Evolutionary conservation across 768 basidiomycete species (phyloP).

Genomic region (Russula lepida): DNA sequence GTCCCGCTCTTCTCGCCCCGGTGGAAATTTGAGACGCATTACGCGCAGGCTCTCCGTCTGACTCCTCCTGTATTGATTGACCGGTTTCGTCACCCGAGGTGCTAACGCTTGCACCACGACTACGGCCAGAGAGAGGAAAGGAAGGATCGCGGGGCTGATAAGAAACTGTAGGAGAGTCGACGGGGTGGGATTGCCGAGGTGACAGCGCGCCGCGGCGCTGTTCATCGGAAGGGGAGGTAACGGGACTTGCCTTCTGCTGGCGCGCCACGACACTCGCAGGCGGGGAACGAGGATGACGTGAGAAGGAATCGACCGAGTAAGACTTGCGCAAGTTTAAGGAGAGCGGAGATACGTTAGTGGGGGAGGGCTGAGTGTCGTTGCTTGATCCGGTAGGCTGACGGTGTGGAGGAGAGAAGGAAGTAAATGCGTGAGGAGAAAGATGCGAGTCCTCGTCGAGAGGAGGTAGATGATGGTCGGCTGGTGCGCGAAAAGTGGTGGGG

Average conservation of each 20-base stretch:
- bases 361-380: conserved; percentile 22
- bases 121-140: conserved; percentile 33
- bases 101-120: conserved; percentile 49
- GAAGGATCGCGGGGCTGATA: conserved; percentile 34
- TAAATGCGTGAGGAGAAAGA: conserved; percentile 26
- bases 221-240: background rate
- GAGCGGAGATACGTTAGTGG: conserved; percentile 24
- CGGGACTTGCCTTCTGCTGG: conserved; percentile 1
- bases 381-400: conserved; percentile 22
- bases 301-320: conserved; percentile 71
- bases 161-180: conserved; percentile 25
- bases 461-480: conserved; percentile 26
- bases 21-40: background rate
- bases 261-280: conserved; percentile 23
- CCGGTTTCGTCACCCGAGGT: conserved; percentile 37
- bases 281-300: conserved; percentile 32
- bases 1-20: background rate
- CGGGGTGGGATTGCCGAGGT: conserved; percentile 13
- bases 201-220: background rate
- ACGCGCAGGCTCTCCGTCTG: conserved; percentile 48
- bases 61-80: conserved; percentile 35
- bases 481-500: conserved; percentile 28
- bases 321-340: conserved; percentile 56
- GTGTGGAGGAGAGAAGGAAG: conserved; percentile 24
- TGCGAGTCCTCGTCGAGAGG: conserved; percentile 34